Evolutionary conservation across 495 filamentous ascomycete species (phyloP).

Genomic region (Xylaria bambusicola): DNA sequence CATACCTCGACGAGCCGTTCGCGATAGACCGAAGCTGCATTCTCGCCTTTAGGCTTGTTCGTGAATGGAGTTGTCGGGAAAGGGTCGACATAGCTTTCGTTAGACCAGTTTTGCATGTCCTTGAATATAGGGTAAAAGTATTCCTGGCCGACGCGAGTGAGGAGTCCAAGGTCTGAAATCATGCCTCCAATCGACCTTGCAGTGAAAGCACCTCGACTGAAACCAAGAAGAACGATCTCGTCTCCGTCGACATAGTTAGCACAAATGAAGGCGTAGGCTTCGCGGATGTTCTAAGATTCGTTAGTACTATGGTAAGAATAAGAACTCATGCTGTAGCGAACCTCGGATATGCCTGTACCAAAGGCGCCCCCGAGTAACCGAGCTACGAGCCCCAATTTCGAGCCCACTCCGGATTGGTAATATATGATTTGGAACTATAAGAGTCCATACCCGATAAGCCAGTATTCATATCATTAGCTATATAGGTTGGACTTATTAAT

Average conservation of each 20-base stretch:
- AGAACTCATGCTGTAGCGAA: conserved; percentile 19
- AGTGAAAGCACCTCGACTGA: conserved; percentile 74
- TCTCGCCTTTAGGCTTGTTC: conserved; percentile 54
- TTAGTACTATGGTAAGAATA: conserved; percentile 18
- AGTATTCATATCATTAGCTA: too few species aligned
- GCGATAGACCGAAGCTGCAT: conserved; percentile 36
- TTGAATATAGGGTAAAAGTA: conserved; percentile 65
- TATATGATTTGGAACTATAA: conserved; percentile 44
- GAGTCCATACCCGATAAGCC: too few species aligned
- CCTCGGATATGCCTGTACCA: conserved; percentile 50
- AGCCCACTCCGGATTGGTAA: conserved; percentile 56
- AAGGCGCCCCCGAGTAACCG: conserved; percentile 52
- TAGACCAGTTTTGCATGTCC: conserved; percentile 60
- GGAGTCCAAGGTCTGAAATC: conserved; percentile 61
- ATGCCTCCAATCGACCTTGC: conserved; percentile 65
- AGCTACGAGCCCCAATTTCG: conserved; percentile 45
- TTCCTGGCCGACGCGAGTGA: conserved; percentile 65
- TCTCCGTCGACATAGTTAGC: conserved; percentile 68
- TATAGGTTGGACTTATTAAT: too few species aligned
- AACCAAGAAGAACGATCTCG: conserved; percentile 71
- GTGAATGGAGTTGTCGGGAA: conserved; percentile 60
- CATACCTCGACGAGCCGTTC: conserved; percentile 35
- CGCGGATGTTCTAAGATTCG: conserved; percentile 56
- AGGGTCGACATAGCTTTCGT: conserved; percentile 54
- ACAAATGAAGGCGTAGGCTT: conserved; percentile 66